phyloP scores from a whole-genome alignment of 2,329 filamentous ascomycete genomes.

The Pyrenochaeta sp. region DNA sequence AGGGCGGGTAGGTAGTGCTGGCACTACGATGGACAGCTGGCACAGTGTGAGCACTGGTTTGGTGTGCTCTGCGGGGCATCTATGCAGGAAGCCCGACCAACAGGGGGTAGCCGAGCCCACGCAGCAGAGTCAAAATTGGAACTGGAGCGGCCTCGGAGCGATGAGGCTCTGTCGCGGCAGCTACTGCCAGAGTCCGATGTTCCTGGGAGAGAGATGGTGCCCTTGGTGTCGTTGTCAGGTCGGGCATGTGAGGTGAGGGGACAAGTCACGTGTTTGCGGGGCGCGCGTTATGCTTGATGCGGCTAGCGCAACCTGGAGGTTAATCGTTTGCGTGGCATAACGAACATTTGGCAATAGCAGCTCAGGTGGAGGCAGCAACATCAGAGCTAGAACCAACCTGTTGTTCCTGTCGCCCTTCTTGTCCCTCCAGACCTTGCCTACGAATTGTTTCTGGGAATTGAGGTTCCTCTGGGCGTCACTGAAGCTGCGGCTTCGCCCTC shows the following conservation, averaged over 20 bases:
- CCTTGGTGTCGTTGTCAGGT: constrained; percentile 1
- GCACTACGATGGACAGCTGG: constrained; percentile 42
- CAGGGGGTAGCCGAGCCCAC: constrained; percentile 28
- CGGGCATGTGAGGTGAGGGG: constrained; percentile 1
- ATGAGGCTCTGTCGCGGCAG: constrained; percentile 32
- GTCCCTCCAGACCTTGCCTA: constrained; percentile 12
- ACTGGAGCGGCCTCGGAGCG: constrained; percentile 21
- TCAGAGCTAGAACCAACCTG: constrained; percentile 24
- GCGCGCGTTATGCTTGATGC: constrained; percentile 16
- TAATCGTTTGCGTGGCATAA: constrained; percentile 43
- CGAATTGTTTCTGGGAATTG: constrained; percentile 36
- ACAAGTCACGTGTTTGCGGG: constrained; percentile 21
- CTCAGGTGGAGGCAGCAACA: constrained; percentile 37
- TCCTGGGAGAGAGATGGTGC: too few relatives aligned
- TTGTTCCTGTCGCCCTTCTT: constrained; percentile 23
- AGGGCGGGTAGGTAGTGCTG: constrained; percentile 43
- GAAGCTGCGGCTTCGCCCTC: constrained; percentile 55
- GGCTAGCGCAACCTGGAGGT: constrained; percentile 13
- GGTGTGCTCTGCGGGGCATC: constrained; percentile 37
- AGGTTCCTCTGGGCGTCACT: constrained; percentile 32
- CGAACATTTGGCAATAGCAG: constrained; percentile 45
- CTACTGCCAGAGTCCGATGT: constrained; percentile 6
- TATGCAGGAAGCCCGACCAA: constrained; percentile 32
- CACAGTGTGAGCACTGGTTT: constrained; percentile 39
- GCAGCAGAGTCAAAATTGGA: constrained; percentile 28